Evolutionary conservation across 2,329 filamentous ascomycete genomes (phyloP), one percentile per base, ranked within the genome.

Genomic region (Rhinocladiella similis): DNA sequence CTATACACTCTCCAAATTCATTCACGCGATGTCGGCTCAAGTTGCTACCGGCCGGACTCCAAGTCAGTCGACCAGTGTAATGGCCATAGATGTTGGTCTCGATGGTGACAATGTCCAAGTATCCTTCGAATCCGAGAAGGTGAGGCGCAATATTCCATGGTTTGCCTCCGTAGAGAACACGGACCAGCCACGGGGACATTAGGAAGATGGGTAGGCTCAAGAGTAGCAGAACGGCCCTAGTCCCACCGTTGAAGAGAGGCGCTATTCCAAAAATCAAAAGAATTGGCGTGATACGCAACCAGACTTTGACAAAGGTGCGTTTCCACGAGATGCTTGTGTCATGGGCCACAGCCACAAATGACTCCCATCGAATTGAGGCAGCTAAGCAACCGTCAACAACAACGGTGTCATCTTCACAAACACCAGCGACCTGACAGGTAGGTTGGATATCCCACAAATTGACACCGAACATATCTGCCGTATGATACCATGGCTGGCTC

Each of bases 371-470:
- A 12, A 77, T 71, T 4, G 71, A 69, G 2, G 73, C 73, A 1
- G 46, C 56, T 6, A 43, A 16, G 42, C 65, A 41, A 56, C 59
- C 16, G 42, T 54, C 75, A 3, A 77, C 59, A 18, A 75, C 69
- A 45, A 77, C 67, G 5, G 69, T 75, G 43, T 75, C 70, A 27
- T 72, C 68, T n/a, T 69, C 63, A n/a, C 69, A 71, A 1, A 72
- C 65, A 5, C 72, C 72, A 1, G 72, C 68, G 7, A 77, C 68
- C 39, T 72, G 70, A 48, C 67, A 69, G 0, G 62, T 66, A 0
- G 76, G 75, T 4, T 73, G 61, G 20, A 78, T 73, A 45, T 77
- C 74, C 69, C 74, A 75, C 1, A 78, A 68, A 18, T 69, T 70
- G 5, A 66, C 65, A 4, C 67, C 61, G 61, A 69, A 78, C 1